Conservation (phyloP, 139 green algal species). For the Chlamydomonas incerta region DNA sequence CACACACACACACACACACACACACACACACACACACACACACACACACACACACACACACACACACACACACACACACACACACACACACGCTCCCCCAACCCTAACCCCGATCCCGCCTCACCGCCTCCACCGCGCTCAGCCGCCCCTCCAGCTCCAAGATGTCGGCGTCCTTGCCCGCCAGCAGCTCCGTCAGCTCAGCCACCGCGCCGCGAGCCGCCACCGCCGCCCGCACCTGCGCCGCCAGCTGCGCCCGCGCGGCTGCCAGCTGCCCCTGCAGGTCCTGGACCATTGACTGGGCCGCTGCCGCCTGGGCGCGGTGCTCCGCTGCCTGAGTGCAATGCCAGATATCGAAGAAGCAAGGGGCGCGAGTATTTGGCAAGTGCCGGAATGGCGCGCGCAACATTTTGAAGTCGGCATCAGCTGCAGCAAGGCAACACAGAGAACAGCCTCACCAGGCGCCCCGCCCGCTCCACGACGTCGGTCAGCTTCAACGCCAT, state of each 20-base stretch:
- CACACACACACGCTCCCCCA: no score
- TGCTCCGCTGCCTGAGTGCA: background rate
- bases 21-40: no score
- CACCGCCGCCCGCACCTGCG: background rate
- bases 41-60: no score
- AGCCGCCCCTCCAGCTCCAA: background rate
- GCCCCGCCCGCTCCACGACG: background rate
- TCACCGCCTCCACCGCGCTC: background rate
- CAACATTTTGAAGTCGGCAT: no score
- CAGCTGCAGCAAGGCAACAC: background rate
- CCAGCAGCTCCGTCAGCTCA: constrained; percentile 4
- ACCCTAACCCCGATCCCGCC: no score
- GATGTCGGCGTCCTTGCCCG: background rate
- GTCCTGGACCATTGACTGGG: background rate
- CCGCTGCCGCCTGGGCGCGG: background rate
- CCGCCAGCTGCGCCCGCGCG: background rate
- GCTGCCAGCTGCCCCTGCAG: background rate
- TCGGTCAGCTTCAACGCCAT: background rate
- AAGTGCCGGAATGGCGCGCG: no score
- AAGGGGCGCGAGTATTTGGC: no score
- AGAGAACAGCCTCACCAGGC: constrained; percentile 7
- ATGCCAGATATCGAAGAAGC: no score
- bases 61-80: no score
- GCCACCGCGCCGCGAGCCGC: background rate
- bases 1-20: no score